A percentile compares a stretch with the other conserved stretches of the same genome.
Evolutionary conservation across 1,284 basidiomycete genomes (phyloP).

Genomic region (Fomes fomentarius): DNA sequence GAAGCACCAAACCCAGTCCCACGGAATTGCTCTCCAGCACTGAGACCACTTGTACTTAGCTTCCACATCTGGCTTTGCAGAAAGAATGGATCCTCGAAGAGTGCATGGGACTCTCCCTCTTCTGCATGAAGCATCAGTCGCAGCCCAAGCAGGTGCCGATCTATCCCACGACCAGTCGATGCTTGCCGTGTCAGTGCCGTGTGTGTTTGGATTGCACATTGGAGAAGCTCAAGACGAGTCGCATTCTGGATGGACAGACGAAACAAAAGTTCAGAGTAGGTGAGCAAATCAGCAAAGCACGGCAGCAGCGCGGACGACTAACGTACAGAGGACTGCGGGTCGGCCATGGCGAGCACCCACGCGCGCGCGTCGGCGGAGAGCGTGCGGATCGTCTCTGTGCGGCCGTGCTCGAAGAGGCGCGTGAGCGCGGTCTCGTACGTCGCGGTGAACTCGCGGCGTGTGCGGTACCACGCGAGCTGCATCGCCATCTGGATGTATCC

Average conservation of each 20-base stretch:
- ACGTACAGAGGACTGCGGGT: slow-evolving; percentile 53
- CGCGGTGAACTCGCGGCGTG: slow-evolving; percentile 80
- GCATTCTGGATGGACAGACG: slow-evolving; percentile 12
- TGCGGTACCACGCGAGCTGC: slow-evolving; percentile 90
- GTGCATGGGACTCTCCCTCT: slow-evolving; percentile 43
- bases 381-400: slow-evolving; percentile 92
- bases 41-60: slow-evolving; percentile 90
- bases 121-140: slow-evolving; percentile 61
- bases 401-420: slow-evolving; percentile 86
- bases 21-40: slow-evolving; percentile 84
- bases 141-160: slow-evolving; percentile 91
- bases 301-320: background rate
- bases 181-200: slow-evolving; percentile 78
- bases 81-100: slow-evolving; percentile 86
- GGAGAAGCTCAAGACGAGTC: slow-evolving; percentile 49
- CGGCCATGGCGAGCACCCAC: slow-evolving; percentile 81
- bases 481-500: slow-evolving; percentile 93
- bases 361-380: slow-evolving; percentile 77
- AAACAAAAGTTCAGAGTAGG: background rate
- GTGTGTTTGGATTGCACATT: slow-evolving; percentile 76
- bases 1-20: slow-evolving; percentile 90
- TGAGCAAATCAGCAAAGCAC: background rate
- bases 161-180: slow-evolving; percentile 85
- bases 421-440: slow-evolving; percentile 97
- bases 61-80: slow-evolving; percentile 85